Base-by-base conservation (phyloP, 306 rosid species). In the Fragaria vesca region DNA sequence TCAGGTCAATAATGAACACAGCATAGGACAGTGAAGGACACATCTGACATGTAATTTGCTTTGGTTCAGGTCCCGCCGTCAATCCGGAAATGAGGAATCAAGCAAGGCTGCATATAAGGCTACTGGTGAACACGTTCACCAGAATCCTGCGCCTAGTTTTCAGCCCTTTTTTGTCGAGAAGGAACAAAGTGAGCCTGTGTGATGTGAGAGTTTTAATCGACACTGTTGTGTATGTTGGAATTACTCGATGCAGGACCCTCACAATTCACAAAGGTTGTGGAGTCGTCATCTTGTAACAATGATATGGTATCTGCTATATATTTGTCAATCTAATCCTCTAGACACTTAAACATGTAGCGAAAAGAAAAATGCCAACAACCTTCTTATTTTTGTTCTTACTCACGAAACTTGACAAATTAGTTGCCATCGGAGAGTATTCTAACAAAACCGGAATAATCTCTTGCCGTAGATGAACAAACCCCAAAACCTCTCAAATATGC, bases 1-100 rank as follows among this genome's bases (percentile, higher is more conserved):
- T 66, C 51, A 26, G 34, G 15, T 40, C 2, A 21, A 8, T 15
- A 57, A 28, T 45, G 52, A 13, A 24, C 62, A 57, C n/a, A 8
- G 21, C 36, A 55, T 12, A 57, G 38, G 67, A 36, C 5, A 57
- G 13, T 70, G 32, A 72, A 72, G 40, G 46, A 72, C 34, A 4
- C 34, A 50, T 50, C 26, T 73, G 40, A 57, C 54, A 21, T 55
- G 77, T 38, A 21, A 17, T 54, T 72, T 43, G 12, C 28, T 54
- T 72, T 43, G 12, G 20, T 81, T 72, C 87, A 86, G 89, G 84
- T 72, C 72, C 5, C 32, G 77, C 47, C 75, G 72, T 62, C 58
- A 24, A 77, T 78, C 67, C 40, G 76, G 76, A 45, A 73, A 69
- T 50, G 90, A 81, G 54, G 87, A 78, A 74, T 65, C 84, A 12